A percentile compares a stretch with the other conserved stretches of the same genome.
These are phyloP conservation scores for Clitocybe nebularis DNA, from an alignment of 1,284 basidiomycete species.

Conservation along the genomic window DNA sequence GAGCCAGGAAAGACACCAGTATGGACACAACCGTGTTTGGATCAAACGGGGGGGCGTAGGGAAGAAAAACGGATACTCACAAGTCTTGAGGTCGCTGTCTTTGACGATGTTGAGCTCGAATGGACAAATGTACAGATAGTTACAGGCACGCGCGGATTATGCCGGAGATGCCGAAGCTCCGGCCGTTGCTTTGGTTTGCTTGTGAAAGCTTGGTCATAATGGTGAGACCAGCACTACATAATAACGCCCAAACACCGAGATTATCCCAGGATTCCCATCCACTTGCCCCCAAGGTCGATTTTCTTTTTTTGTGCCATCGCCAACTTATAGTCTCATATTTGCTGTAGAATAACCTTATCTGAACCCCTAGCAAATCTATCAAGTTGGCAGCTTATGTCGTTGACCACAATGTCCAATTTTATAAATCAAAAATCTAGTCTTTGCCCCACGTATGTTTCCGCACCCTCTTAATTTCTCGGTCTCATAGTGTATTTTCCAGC, in stretches of 20 bases:
- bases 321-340: constrained; percentile 9
- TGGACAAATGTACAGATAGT: constrained; percentile 11
- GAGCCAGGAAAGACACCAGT: too few species aligned
- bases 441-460: constrained; percentile 74
- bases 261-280: constrained; percentile 1
- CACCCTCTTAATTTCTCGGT: constrained; percentile 23
- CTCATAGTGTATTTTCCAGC: constrained; percentile 44
- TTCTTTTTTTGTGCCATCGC: neutral
- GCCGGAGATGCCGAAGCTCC: constrained; percentile 13
- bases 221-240: constrained; percentile 1
- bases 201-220: constrained; percentile 14
- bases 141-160: constrained; percentile 15
- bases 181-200: constrained; percentile 11
- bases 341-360: constrained; percentile 7
- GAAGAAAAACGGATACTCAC: constrained; percentile 17
- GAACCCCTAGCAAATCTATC: constrained; percentile 29
- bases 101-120: constrained; percentile 28
- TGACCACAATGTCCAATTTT: constrained; percentile 65
- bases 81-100: constrained; percentile 32
- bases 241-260: neutral
- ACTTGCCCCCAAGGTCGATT: constrained; percentile 11
- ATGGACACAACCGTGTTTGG: too few species aligned
- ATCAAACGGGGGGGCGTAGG: neutral
- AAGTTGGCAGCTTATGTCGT: constrained; percentile 82
- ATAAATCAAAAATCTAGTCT: constrained; percentile 80